A percentile compares a stretch with the other conserved stretches of the same genome.
Conservation (phyloP, 495 filamentous ascomycete genomes). For the Hyaloscypha bicolor region DNA sequence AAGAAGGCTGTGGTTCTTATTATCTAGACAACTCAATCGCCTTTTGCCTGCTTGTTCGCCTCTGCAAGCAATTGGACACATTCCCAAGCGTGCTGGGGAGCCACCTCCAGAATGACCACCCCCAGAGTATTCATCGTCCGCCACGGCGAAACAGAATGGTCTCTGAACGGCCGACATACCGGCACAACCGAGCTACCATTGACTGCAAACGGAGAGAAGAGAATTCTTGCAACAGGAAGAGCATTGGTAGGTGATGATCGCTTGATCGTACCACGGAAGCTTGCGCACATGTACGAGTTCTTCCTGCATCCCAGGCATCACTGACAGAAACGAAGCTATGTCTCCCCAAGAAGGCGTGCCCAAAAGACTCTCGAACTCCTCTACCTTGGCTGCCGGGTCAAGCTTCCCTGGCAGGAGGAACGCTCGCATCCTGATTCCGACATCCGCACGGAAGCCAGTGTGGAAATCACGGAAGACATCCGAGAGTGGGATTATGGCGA, state of each 20-base stretch:
- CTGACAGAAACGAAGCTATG: constrained; percentile 53
- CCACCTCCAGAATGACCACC: constrained; percentile 37
- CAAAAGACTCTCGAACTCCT: constrained; percentile 88
- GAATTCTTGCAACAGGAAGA: constrained; percentile 77
- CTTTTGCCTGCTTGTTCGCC: neutral
- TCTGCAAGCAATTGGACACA: neutral
- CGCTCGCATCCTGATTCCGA: constrained; percentile 43
- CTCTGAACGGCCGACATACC: constrained; percentile 88
- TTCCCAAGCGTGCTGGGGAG: neutral
- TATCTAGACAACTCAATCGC: no score
- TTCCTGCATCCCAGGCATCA: neutral
- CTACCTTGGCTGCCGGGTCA: constrained; percentile 50
- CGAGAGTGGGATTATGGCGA: constrained; percentile 96
- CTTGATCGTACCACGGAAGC: constrained; percentile 79
- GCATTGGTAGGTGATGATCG: constrained; percentile 83
- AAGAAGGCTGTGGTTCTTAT: no score
- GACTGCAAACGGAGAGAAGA: constrained; percentile 83
- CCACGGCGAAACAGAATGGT: constrained; percentile 97
- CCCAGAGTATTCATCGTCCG: constrained; percentile 91
- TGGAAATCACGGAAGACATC: constrained; percentile 75
- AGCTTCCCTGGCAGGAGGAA: constrained; percentile 47
- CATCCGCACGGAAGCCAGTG: constrained; percentile 45
- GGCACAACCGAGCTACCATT: constrained; percentile 84
- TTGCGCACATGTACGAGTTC: constrained; percentile 67
- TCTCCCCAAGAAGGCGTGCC: constrained; percentile 85